Percentiles rank a stretch among this genome's conserved stretches.
Evolutionary conservation across 2,329 filamentous ascomycete genomes (phyloP).

Genomic region (Trichoderma guizhouense): DNA sequence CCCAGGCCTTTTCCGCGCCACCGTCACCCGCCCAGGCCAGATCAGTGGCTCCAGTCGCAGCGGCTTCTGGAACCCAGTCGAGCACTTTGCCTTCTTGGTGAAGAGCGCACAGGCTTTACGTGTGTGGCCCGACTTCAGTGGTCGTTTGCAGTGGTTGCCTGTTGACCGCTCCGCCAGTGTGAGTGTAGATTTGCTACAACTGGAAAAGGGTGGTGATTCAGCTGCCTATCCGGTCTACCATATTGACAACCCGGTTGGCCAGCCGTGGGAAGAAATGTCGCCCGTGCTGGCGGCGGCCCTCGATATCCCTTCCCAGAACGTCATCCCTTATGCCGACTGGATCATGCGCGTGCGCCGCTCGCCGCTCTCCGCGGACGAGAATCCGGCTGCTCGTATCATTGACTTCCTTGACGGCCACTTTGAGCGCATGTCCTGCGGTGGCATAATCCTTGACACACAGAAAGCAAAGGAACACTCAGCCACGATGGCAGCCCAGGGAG

Average conservation of each 20-base stretch:
- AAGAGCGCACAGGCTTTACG: not conserved
- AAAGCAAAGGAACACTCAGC: slow-evolving; percentile 20
- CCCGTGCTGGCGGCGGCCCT: slow-evolving; percentile 12
- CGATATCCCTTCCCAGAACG: not conserved
- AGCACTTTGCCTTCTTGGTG: not conserved
- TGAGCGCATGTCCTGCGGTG: slow-evolving; percentile 21
- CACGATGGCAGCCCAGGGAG: not conserved
- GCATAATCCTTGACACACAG: slow-evolving; percentile 13
- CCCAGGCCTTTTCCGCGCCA: not conserved
- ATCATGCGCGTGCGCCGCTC: not conserved
- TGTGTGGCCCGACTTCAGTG: not conserved
- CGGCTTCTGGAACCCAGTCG: not conserved
- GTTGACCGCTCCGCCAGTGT: not conserved
- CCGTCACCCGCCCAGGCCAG: not conserved
- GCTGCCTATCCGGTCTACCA: not conserved
- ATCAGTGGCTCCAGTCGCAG: not conserved
- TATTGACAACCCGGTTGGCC: not conserved
- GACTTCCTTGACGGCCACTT: slow-evolving; percentile 20
- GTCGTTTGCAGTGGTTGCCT: not conserved
- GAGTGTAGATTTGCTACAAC: not conserved
- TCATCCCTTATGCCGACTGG: not conserved
- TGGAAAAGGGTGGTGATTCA: not conserved
- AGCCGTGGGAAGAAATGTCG: not conserved
- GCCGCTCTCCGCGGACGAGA: not conserved
- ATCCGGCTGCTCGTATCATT: not conserved